phyloP scores from a whole-genome alignment of 1,284 basidiomycete genomes.

The Xanthoconium separans region DNA sequence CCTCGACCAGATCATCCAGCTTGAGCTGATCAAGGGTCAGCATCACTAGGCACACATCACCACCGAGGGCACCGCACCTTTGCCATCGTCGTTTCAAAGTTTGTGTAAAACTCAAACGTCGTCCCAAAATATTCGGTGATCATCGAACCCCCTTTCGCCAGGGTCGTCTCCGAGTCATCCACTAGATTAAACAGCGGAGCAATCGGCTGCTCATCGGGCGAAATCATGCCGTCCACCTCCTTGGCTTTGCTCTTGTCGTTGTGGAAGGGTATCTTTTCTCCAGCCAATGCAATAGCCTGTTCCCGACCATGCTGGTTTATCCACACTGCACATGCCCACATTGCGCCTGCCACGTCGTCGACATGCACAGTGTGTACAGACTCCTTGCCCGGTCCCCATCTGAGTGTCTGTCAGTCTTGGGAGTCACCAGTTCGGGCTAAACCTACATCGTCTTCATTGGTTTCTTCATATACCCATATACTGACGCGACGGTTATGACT shows the following conservation, averaged over 20 bases:
- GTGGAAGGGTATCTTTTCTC: constrained; percentile 55
- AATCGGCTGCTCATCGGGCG: constrained; percentile 55
- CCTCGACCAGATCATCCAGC: constrained; percentile 74
- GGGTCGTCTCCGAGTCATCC: constrained; percentile 78
- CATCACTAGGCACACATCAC: constrained; percentile 8
- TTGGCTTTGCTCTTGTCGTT: constrained; percentile 68
- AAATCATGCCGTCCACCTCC: constrained; percentile 59
- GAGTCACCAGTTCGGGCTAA: background rate
- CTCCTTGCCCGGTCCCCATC: constrained; percentile 78
- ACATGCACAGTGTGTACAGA: constrained; percentile 80
- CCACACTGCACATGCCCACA: constrained; percentile 78
- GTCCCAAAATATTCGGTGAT: constrained; percentile 80
- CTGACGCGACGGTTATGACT: constrained; percentile 74
- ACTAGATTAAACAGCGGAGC: constrained; percentile 85
- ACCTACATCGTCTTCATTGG: constrained; percentile 85
- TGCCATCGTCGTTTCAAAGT: constrained; percentile 66
- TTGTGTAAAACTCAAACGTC: constrained; percentile 81
- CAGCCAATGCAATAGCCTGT: constrained; percentile 62
- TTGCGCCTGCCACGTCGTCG: constrained; percentile 72
- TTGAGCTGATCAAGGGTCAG: constrained; percentile 39
- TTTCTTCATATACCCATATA: constrained; percentile 81
- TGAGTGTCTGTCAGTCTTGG: constrained; percentile 6
- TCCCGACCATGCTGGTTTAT: constrained; percentile 60
- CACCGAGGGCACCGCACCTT: constrained; percentile 45
- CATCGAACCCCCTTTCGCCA: constrained; percentile 70